Percentiles rank a stretch among this genome's conserved stretches.
phyloP scores from a whole-genome alignment of 176 grass and related monocot species.

The Aegilops speltoides region DNA sequence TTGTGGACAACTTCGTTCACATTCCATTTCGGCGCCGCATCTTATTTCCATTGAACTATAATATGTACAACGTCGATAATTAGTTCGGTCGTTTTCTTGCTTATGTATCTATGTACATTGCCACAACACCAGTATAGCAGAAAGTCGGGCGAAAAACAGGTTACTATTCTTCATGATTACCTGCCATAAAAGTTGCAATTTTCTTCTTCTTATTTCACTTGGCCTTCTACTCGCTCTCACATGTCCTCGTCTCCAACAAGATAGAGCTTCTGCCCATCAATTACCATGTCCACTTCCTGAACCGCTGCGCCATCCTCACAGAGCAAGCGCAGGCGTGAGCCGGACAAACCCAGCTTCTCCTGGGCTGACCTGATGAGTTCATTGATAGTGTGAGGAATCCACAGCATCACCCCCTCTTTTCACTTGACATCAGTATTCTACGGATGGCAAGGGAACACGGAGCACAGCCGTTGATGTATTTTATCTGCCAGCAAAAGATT shows the following conservation, averaged over 20 bases:
- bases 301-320: constrained; percentile 69
- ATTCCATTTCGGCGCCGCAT: not conserved
- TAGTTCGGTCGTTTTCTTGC: not conserved
- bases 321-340: constrained; percentile 45
- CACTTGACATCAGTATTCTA: constrained; percentile 38
- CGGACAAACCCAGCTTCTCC: constrained; percentile 55
- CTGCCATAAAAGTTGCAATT: not conserved
- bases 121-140: not conserved
- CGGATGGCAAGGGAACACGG: constrained; percentile 78
- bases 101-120: not conserved
- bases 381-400: constrained; percentile 67
- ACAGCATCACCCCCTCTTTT: constrained; percentile 71
- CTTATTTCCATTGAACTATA: not conserved
- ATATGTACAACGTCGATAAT: not conserved
- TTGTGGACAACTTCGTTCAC: not conserved
- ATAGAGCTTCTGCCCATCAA: constrained; percentile 65
- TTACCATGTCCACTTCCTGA: constrained; percentile 54
- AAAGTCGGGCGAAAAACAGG: not conserved
- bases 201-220: not conserved
- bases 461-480: constrained; percentile 62
- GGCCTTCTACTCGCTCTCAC: not conserved
- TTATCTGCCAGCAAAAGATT: constrained; percentile 41
- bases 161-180: not conserved
- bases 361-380: constrained; percentile 52
- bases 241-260: constrained; percentile 49